phyloP scores from a whole-genome alignment of 805 yeast genomes.

The Candida sonorensis region DNA sequence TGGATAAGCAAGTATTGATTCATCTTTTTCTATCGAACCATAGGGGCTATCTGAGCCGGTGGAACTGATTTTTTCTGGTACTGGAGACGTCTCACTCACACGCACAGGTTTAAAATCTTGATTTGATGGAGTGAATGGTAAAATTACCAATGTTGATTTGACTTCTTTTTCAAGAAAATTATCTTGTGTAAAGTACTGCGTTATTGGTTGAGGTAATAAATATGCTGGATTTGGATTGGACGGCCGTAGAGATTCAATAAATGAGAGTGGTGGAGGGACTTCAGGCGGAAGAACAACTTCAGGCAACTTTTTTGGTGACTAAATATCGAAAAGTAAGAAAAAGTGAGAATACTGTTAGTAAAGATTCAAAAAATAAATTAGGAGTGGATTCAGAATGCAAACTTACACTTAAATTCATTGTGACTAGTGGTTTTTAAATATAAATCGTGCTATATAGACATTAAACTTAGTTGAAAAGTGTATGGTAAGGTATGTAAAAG shows the following conservation, averaged over 20 bases:
- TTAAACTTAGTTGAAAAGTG: too few relatives aligned
- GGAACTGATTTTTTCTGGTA: not conserved
- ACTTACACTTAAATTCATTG: conserved; percentile 2
- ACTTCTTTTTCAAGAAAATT: conserved; percentile 3
- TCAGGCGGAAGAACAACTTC: conserved; percentile 8
- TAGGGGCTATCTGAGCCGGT: not conserved
- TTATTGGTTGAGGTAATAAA: conserved; percentile 12
- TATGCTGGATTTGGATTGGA: conserved; percentile 7
- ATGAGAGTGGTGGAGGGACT: conserved; percentile 10
- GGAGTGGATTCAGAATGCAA: not conserved
- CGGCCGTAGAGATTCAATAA: conserved; percentile 5
- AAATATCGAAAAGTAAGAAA: not conserved
- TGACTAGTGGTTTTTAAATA: too few relatives aligned
- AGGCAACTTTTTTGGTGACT: conserved; percentile 2
- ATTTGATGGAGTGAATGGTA: conserved; percentile 1
- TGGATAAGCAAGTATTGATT: too few relatives aligned
- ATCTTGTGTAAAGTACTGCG: conserved; percentile 3
- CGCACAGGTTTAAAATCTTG: not conserved
- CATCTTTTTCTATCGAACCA: too few relatives aligned
- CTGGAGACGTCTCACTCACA: not conserved
- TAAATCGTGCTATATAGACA: not conserved
- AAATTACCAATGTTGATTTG: conserved; percentile 2
- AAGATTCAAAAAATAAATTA: not conserved
- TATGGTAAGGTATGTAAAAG: too few relatives aligned
- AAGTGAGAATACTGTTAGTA: not conserved